These are phyloP conservation scores for Colletotrichum higginsianum DNA, from an alignment of 2,329 filamentous ascomycete species.

Conservation along the genomic window DNA sequence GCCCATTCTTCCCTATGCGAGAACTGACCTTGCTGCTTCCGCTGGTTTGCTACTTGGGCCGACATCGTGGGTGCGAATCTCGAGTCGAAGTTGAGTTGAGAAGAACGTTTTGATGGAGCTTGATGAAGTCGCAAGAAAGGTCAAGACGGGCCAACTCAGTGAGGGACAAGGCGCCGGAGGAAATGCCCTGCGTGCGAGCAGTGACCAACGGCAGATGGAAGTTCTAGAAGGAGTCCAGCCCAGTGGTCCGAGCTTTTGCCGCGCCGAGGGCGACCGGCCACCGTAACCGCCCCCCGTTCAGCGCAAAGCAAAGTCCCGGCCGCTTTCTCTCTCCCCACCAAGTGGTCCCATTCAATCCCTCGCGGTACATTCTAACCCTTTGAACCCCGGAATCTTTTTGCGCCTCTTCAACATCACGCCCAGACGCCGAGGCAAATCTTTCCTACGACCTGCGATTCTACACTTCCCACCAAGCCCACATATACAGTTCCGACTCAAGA, in stretches of 20 bases:
- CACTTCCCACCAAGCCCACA: background rate
- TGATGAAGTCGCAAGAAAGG: constrained; percentile 12
- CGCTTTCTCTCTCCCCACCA: constrained; percentile 9
- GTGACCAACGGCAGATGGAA: constrained; percentile 31
- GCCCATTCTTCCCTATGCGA: background rate
- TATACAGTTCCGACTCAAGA: constrained; percentile 55
- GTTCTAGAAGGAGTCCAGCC: constrained; percentile 28
- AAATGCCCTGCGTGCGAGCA: constrained; percentile 2
- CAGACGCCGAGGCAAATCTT: constrained; percentile 3
- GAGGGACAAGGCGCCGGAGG: constrained; percentile 5
- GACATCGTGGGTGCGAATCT: constrained; percentile 56
- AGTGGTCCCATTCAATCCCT: constrained; percentile 38
- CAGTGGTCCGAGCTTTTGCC: constrained; percentile 42
- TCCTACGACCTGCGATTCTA: background rate
- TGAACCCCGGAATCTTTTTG: constrained; percentile 28
- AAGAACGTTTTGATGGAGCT: constrained; percentile 1
- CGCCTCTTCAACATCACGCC: constrained; percentile 10
- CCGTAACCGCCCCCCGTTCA: background rate
- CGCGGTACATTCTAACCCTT: constrained; percentile 23
- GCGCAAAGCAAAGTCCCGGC: constrained; percentile 27
- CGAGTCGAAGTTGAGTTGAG: background rate
- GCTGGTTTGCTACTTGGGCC: constrained; percentile 67
- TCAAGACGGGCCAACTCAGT: constrained; percentile 1
- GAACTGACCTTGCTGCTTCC: constrained; percentile 79
- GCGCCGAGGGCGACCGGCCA: background rate